Percentiles rank a stretch among this genome's conserved stretches.
Evolutionary conservation across 139 green algal genomes (phyloP).

Genomic region (Tetradesmus lagerheimii): DNA sequence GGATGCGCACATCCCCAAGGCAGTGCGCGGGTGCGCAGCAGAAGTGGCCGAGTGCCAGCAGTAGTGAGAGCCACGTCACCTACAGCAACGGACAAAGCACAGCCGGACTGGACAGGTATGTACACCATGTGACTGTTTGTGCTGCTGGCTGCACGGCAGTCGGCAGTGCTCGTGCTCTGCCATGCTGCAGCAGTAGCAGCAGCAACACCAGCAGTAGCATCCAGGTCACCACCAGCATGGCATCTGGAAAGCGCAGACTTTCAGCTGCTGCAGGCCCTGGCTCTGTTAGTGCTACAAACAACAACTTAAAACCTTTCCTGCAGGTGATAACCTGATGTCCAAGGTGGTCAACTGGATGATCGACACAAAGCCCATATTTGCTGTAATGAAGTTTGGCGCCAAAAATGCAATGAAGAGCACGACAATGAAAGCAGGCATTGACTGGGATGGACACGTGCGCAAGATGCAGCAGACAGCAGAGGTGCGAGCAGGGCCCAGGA

Average conservation of each 20-base stretch:
- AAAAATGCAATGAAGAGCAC: constrained; percentile 68
- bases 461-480: constrained; percentile 12
- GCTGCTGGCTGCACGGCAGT: background rate
- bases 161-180: background rate
- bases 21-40: background rate
- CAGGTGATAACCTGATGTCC: constrained; percentile 69
- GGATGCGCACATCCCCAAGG: background rate
- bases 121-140: background rate
- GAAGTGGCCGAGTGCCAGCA: background rate
- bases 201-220: background rate
- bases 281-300: background rate
- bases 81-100: background rate
- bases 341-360: constrained; percentile 72
- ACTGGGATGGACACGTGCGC: constrained; percentile 62
- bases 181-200: background rate
- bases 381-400: constrained; percentile 70
- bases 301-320: background rate
- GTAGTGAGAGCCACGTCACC: background rate
- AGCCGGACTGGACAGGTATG: constrained; percentile 4
- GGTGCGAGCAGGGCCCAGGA: background rate
- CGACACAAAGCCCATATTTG: constrained; percentile 62
- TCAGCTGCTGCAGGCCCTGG: background rate
- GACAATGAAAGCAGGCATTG: constrained; percentile 60
- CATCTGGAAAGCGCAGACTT: background rate
- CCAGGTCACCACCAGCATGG: background rate